Evolutionary conservation across 2,329 filamentous ascomycete genomes (phyloP).

Genomic region (Alternaria angustiovoidea): DNA sequence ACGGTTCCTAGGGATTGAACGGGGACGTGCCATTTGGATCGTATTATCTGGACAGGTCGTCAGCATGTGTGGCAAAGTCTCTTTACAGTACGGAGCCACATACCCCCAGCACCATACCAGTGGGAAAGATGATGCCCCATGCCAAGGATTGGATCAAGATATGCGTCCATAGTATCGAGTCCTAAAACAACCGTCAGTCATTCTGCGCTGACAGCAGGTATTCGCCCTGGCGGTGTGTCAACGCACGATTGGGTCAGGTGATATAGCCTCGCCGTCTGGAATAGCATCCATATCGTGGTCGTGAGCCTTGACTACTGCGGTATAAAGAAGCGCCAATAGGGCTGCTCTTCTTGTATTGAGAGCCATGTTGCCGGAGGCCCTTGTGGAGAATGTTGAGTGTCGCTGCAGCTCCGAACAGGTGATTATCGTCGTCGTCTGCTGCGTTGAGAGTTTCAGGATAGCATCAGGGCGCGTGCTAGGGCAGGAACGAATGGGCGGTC

Average conservation of each 20-base stretch:
- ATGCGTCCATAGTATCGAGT: slow-evolving; percentile 90
- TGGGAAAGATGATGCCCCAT: slow-evolving; percentile 91
- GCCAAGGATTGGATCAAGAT: slow-evolving; percentile 87
- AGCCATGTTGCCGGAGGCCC: slow-evolving; percentile 22
- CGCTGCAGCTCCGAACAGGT: slow-evolving; percentile 6
- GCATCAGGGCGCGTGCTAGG: slow-evolving; percentile 10
- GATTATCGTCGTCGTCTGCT: slow-evolving; percentile 22
- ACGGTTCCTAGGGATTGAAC: slow-evolving; percentile 77
- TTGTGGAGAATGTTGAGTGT: slow-evolving; percentile 2
- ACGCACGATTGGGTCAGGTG: slow-evolving; percentile 47
- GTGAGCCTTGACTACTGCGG: slow-evolving; percentile 44
- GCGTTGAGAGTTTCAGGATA: slow-evolving; percentile 27
- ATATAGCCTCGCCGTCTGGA: slow-evolving; percentile 49
- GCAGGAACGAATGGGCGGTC: slow-evolving; percentile 2
- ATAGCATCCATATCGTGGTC: slow-evolving; percentile 54
- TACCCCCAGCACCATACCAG: slow-evolving; percentile 95
- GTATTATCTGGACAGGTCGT: slow-evolving; percentile 71
- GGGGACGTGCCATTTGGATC: slow-evolving; percentile 93
- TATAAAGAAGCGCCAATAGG: slow-evolving; percentile 34
- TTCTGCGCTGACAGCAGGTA: not conserved
- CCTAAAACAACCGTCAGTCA: slow-evolving; percentile 54
- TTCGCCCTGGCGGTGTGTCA: not conserved
- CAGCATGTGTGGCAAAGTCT: not conserved
- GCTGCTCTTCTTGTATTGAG: slow-evolving; percentile 22
- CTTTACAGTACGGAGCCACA: slow-evolving; percentile 41